A percentile compares a stretch with the other conserved stretches of the same genome.
These are phyloP conservation scores for Paramecium biaurelia DNA, from an alignment of 73 alveolate species.

Conservation along the genomic window DNA sequence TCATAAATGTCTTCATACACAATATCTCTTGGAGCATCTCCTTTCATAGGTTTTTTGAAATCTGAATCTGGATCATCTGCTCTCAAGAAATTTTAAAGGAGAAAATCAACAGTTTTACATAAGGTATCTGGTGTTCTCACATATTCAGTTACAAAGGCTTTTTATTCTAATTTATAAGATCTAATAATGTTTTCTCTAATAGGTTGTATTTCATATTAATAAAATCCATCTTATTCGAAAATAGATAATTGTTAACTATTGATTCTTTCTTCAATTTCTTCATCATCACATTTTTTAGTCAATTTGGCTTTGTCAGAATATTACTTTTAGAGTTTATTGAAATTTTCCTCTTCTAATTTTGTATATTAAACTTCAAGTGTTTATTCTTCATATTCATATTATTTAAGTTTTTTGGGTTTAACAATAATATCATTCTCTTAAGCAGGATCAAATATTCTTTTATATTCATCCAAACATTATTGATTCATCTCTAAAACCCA, in stretches of 20 bases:
- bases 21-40: not conserved
- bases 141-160: conserved; percentile 18
- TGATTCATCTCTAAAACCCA: conserved; percentile 54
- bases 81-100: conserved; percentile 13
- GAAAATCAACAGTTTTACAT: conserved; percentile 22
- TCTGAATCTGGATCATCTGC: conserved; percentile 51
- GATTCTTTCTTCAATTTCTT: conserved; percentile 57
- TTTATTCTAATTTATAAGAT: not conserved
- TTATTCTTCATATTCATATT: conserved; percentile 40
- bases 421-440: conserved; percentile 4
- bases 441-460: conserved; percentile 7
- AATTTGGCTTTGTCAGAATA: conserved; percentile 30
- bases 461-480: conserved; percentile 44
- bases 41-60: conserved; percentile 35
- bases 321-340: not conserved
- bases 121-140: conserved; percentile 60
- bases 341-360: not conserved
- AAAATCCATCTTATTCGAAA: conserved; percentile 58
- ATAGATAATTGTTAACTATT: not conserved
- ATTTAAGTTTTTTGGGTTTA: not conserved
- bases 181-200: conserved; percentile 21
- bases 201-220: conserved; percentile 37
- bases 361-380: not conserved
- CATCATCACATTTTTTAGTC: conserved; percentile 50
- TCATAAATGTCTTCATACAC: not conserved